Evolutionary conservation across 2,329 filamentous ascomycete species (phyloP), one percentile per base, ranked within the genome.

Genomic region (Monosporascus sp.): DNA sequence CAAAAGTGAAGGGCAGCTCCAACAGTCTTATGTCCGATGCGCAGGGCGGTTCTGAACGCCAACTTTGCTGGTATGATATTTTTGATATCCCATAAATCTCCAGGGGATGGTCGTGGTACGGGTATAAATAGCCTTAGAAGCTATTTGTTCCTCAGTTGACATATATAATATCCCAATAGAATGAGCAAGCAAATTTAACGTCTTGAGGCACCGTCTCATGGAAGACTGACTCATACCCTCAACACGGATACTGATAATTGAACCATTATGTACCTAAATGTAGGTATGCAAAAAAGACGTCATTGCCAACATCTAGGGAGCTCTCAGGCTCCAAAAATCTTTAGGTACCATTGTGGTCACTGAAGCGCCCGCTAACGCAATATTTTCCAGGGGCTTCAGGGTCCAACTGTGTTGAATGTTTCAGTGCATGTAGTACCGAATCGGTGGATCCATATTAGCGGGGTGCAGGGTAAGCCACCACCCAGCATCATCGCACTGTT

Each of bases 1-100:
- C 61, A 66, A 44, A 58, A 61, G 58, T 59, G 60, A 56, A 61
- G 52, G 47, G 56, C 51, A 58, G 58, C 63, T 60, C 64, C 60
- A 58, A 62, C 61, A 64, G 62, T 54, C 50, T 52, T 59, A 34
- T 61, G 50, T 56, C 54, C 48, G 3, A 52, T 31, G 41, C 50
- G 43, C 37, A 56, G 56, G 37, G 31, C 4, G 31, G 47, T 50
- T 57, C 57, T 55, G 48, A 56, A 58, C 59, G 65, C 64, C 66
- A 67, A 65, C 51, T 61, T 68, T 27, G 40, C 47, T 54, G 48
- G 52, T 54, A 44, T 52, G 40, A 49, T 3, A 22, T 41, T 38
- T 46, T 26, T 9, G 48, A 20, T 36, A 36, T 49, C n/a, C 45
- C 43, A 26, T 22, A 27, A 31, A 46, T 17, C 14, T 46, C 19